phyloP scores from a whole-genome alignment of 805 yeast genomes.

The Yamadazyma sp. region DNA sequence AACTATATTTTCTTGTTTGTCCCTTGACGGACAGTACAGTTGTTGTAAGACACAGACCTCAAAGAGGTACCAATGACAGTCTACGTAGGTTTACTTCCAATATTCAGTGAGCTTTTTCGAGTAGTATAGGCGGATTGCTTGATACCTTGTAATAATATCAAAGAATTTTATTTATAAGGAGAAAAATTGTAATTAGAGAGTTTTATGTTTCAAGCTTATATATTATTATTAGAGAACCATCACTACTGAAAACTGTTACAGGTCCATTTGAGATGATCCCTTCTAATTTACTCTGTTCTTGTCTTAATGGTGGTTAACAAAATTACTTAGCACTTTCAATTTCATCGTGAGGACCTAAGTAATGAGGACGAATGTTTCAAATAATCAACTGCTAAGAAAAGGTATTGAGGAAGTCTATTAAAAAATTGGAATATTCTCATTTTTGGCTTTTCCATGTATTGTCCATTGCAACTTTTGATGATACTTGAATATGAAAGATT shows the following conservation, averaged over 20 bases:
- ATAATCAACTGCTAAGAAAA: constrained; percentile 39
- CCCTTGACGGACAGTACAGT: no score
- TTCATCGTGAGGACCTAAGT: constrained; percentile 19
- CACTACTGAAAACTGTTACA: constrained; percentile 43
- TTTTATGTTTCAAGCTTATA: no score
- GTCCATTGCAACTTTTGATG: constrained; percentile 38
- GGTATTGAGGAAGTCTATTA: constrained; percentile 52
- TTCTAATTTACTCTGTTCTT: constrained; percentile 32
- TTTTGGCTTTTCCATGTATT: constrained; percentile 44
- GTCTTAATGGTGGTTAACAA: constrained; percentile 50
- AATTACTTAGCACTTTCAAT: constrained; percentile 49
- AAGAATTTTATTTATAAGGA: no score
- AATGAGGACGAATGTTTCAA: constrained; percentile 20
- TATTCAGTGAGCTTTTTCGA: no score
- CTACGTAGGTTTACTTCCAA: no score
- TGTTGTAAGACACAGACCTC: no score
- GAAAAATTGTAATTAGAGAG: no score
- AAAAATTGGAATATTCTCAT: constrained; percentile 38
- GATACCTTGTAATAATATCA: no score
- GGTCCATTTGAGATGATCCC: constrained; percentile 47
- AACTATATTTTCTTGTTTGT: no score
- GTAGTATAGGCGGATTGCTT: no score
- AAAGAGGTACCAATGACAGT: no score
- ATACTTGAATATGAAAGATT: constrained; percentile 50
- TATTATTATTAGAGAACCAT: constrained; percentile 48